A percentile compares a stretch with the other conserved stretches of the same genome.
Conservation (phyloP, 2,329 filamentous ascomycete genomes). For the Ascochyta rabiei region DNA sequence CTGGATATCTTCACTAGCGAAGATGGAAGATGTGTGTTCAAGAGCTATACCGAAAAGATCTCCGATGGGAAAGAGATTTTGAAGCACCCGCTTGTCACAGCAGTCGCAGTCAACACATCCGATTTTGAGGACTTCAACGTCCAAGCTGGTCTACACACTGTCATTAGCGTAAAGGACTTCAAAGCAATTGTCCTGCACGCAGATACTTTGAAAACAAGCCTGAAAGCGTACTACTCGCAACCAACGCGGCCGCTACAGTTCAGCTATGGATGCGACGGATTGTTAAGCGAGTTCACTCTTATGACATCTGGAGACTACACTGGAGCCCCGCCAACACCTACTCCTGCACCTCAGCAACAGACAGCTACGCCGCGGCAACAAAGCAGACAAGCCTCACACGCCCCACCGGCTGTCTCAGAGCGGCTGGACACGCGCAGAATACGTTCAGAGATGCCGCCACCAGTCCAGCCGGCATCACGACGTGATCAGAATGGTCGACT, state of each 20-base stretch:
- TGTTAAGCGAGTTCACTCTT: slow-evolving; percentile 77
- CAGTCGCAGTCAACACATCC: slow-evolving; percentile 75
- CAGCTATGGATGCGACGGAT: slow-evolving; percentile 70
- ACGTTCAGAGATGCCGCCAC: slow-evolving; percentile 53
- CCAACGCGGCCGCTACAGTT: slow-evolving; percentile 76
- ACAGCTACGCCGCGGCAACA: slow-evolving; percentile 49
- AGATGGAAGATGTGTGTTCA: slow-evolving; percentile 72
- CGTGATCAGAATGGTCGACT: slow-evolving; percentile 35
- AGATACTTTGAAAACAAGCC: slow-evolving; percentile 68
- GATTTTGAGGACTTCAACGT: slow-evolving; percentile 79
- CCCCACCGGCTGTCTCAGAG: slow-evolving; percentile 31
- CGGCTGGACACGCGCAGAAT: slow-evolving; percentile 27
- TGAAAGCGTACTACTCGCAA: slow-evolving; percentile 72
- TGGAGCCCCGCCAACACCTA: slow-evolving; percentile 46
- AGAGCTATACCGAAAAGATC: slow-evolving; percentile 81
- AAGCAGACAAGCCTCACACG: slow-evolving; percentile 42
- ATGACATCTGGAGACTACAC: slow-evolving; percentile 76
- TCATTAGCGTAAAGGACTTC: slow-evolving; percentile 84
- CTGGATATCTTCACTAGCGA: slow-evolving; percentile 75
- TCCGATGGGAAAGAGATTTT: slow-evolving; percentile 74
- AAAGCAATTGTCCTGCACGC: slow-evolving; percentile 79
- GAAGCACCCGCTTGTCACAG: slow-evolving; percentile 81
- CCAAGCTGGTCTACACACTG: slow-evolving; percentile 76
- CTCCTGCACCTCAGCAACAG: slow-evolving; percentile 47
- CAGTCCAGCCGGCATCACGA: slow-evolving; percentile 42